Evolutionary conservation across 2,329 filamentous ascomycete genomes (phyloP).

Genomic region (Trichoderma sp.): DNA sequence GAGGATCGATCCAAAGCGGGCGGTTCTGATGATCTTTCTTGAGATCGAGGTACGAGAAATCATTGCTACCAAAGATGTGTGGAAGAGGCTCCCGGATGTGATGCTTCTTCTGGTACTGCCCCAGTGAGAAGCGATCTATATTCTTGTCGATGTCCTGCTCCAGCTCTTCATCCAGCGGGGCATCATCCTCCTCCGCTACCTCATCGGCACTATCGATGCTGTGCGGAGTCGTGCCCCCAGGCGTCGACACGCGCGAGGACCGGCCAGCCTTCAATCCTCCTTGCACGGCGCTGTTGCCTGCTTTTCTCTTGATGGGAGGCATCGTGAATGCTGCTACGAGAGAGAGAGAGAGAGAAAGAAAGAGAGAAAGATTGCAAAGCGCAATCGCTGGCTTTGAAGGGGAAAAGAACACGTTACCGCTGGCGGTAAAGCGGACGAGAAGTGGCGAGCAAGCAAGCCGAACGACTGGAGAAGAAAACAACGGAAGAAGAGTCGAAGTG

Average conservation of each 20-base stretch:
- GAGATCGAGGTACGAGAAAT: slow-evolving; percentile 78
- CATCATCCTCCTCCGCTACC: slow-evolving; percentile 46
- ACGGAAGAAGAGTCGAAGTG: not conserved
- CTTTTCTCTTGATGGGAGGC: slow-evolving; percentile 67
- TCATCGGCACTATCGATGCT: slow-evolving; percentile 56
- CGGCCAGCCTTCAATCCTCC: slow-evolving; percentile 54
- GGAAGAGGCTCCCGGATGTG: slow-evolving; percentile 43
- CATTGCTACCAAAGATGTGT: slow-evolving; percentile 50
- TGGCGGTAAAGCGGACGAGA: not conserved
- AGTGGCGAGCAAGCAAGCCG: slow-evolving; percentile 8
- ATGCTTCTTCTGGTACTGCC: slow-evolving; percentile 48
- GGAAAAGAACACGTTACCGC: not conserved
- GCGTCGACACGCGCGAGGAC: slow-evolving; percentile 57
- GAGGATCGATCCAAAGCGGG: slow-evolving; percentile 89
- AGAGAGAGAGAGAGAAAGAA: not conserved
- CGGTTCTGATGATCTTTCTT: slow-evolving; percentile 88
- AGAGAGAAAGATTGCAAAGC: slow-evolving; percentile 20
- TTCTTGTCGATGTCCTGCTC: slow-evolving; percentile 56
- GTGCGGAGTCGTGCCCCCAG: slow-evolving; percentile 57
- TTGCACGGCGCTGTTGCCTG: slow-evolving; percentile 43
- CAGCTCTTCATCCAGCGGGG: slow-evolving; percentile 48
- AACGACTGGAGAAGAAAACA: not conserved
- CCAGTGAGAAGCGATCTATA: slow-evolving; percentile 57
- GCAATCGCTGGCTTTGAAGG: slow-evolving; percentile 11
- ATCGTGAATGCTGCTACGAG: slow-evolving; percentile 39